Evolutionary conservation across 768 basidiomycete species (phyloP).

Genomic region (Boletus insuetus): DNA sequence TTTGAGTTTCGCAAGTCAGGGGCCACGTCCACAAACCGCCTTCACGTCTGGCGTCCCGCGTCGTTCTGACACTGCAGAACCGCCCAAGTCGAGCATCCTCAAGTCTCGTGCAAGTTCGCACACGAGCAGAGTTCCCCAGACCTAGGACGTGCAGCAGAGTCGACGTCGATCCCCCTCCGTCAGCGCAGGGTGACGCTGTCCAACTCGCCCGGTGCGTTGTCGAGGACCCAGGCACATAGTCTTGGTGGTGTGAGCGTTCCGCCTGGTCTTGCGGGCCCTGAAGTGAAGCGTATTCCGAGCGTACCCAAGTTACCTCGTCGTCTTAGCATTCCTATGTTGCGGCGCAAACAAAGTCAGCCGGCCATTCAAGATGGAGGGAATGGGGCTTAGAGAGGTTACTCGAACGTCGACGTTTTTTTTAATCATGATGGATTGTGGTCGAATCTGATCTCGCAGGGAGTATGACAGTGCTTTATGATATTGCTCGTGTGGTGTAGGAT

Average conservation of each 20-base stretch:
- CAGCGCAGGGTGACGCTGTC: constrained; percentile 24
- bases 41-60: background rate
- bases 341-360: constrained; percentile 26
- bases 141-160: background rate
- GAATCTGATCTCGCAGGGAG: no score
- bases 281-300: constrained; percentile 17
- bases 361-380: background rate
- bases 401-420: background rate
- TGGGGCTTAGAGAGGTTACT: background rate
- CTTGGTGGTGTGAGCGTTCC: background rate
- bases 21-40: background rate
- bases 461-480: background rate
- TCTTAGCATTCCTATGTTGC: constrained; percentile 28
- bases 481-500: background rate
- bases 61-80: constrained; percentile 4
- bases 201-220: constrained; percentile 5
- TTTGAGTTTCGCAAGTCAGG: constrained; percentile 1
- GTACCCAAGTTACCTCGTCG: constrained; percentile 26
- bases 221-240: background rate
- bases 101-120: constrained; percentile 9
- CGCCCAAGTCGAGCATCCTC: constrained; percentile 14
- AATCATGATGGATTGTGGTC: background rate
- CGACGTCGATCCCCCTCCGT: constrained; percentile 1
- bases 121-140: background rate
- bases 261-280: background rate